Evolutionary conservation across 2,329 filamentous ascomycete genomes (phyloP).

Genomic region (Penicillium expansum): DNA sequence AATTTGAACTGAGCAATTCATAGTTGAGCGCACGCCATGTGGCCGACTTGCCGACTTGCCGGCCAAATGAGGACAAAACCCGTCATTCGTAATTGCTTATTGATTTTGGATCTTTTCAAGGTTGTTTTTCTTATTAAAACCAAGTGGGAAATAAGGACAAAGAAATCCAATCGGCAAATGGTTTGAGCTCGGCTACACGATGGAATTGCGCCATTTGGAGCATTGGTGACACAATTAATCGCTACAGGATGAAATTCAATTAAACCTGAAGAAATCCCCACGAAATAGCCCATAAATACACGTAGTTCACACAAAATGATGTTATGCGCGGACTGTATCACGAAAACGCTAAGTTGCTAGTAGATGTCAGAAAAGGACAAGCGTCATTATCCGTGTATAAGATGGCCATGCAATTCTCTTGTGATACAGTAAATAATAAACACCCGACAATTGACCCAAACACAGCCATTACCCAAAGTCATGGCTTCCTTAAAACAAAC

Average conservation of each 20-base stretch:
- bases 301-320: neutral
- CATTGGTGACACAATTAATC: neutral
- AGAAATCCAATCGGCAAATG: neutral
- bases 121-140: neutral
- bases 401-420: neutral
- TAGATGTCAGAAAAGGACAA: neutral
- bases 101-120: neutral
- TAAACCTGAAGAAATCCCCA: no score
- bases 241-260: neutral
- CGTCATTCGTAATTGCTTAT: neutral
- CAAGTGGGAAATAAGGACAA: neutral
- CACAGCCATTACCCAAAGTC: no score
- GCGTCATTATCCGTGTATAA: neutral
- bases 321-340: neutral
- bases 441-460: neutral
- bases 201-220: neutral
- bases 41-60: neutral
- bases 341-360: neutral
- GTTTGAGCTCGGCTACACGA: neutral
- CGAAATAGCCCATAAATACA: no score
- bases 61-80: neutral
- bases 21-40: neutral
- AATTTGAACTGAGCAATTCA: neutral
- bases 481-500: neutral
- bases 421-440: no score